Base-by-base conservation (phyloP, 495 filamentous ascomycete species). In the Entonaema liquescens region DNA sequence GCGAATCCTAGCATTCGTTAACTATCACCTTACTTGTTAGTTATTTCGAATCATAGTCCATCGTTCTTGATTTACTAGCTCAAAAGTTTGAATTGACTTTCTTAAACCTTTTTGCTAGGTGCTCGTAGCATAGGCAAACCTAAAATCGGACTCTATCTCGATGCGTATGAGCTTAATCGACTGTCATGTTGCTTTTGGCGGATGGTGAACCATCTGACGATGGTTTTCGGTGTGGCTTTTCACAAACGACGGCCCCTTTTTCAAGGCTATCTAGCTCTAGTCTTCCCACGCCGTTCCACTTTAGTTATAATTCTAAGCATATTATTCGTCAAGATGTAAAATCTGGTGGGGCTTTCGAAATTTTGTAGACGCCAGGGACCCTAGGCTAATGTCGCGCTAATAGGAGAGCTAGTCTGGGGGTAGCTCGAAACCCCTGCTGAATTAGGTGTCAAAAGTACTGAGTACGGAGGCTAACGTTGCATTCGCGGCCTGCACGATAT, bases 331-430 rank as follows among this genome's bases (percentile, higher is more conserved):
- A 42, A 21, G 23, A 56, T 17, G 13, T 47, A 54, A 70, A 70
- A 74, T 67, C 28, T 36, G n/a, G 62, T 63, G 62, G 71, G 38
- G 62, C 59, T 28, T 9, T 42, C 47, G 33, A 63, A 74, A 70
- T 74, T 71, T 74, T 38, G 67, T 60, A 49, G 17, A 42, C 35
- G 44, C 71, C 29, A 67, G 67, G 71, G 59, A 47, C 36, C 71
- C 70, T 54, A 11, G 70, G 19, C 15, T 12, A 28, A 50, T 17
- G 25, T 49, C 52, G 60, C 47, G 50, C 62, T 56, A 68, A 44
- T 0, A 26, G 7, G 9, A 26, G 55, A 38, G 40, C 59, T 73
- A 73, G 67, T 55, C 66, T 56, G 62, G 71, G 71, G 66, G 38
- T 54, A 70, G 66, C 67, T 73, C 28, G 12, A 66, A 7, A 13